These are phyloP conservation scores for Keithomyces neogunnii DNA, from an alignment of 2,329 filamentous ascomycete genomes.

Conservation along the genomic window DNA sequence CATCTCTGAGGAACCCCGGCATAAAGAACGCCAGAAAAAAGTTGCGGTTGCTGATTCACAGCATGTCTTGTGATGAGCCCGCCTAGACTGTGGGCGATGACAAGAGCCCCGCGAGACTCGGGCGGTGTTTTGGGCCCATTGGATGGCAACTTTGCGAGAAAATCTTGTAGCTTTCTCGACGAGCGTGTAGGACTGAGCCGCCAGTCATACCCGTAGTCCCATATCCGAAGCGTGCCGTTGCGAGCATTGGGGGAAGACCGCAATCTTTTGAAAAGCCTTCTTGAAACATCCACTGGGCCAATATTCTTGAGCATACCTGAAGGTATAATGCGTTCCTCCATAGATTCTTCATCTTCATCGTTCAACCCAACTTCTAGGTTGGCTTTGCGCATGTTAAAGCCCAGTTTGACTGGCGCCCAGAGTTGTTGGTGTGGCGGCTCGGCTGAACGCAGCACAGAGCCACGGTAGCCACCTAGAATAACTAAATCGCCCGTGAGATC, in stretches of 20 bases:
- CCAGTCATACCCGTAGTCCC: constrained; percentile 96
- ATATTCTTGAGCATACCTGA: constrained; percentile 88
- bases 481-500: constrained; percentile 77
- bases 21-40: constrained; percentile 80
- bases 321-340: constrained; percentile 75
- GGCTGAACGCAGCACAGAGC: constrained; percentile 79
- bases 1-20: constrained; percentile 79
- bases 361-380: constrained; percentile 81
- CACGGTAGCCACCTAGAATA: constrained; percentile 81
- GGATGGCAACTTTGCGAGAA: constrained; percentile 64
- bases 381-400: constrained; percentile 82
- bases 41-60: constrained; percentile 74
- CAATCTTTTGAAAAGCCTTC: constrained; percentile 70
- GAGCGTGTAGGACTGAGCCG: constrained; percentile 72
- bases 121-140: constrained; percentile 51
- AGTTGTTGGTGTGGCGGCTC: constrained; percentile 76
- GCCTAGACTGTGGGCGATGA: constrained; percentile 81
- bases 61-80: constrained; percentile 83
- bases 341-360: constrained; percentile 72
- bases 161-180: constrained; percentile 62
- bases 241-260: constrained; percentile 65
- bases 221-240: constrained; percentile 64
- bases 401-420: constrained; percentile 91
- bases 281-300: constrained; percentile 83
- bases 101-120: constrained; percentile 59